Evolutionary conservation across 164 flowering plant species (phyloP), one percentile per base, ranked within the genome.

Genomic region (Piper betle): DNA sequence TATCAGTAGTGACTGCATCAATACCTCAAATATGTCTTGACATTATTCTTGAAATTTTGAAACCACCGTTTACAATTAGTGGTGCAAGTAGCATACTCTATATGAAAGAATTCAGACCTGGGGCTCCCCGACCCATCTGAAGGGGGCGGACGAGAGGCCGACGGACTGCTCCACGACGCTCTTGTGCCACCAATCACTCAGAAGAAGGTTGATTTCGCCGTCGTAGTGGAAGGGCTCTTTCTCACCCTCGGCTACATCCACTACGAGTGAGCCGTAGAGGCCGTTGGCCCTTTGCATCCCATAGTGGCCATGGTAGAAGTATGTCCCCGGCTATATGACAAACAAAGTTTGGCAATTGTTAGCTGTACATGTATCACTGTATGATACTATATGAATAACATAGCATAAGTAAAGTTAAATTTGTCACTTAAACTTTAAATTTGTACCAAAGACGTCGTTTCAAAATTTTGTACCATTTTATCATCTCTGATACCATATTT

Each of bases 231-330:
- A 87, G 2, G 93, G 88, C 66, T 87, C 97, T 40, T 69, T 75
- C 62, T 83, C 61, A 13, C 88, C 91, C 16, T 84, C 78, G 8
- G 74, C 86, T 16, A 82, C 78, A 38, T 84, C 91, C 0, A 92
- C 96, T 9, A 84, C 82, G 52, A 92, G 67, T 0, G 91, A 83
- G 0, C 97, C 98, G 41, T 92, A 89, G 58, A 92, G 39, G 2
- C 98, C 97, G 1, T 88, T 96, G 37, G 93, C 79, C 71, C 97
- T 79, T 71, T 92, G 97, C 97, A 92, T 84, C 46, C 98, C 96
- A 41, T 73, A 81, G 69, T 92, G 98, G 40, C 88, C 98, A 69
- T 92, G 98, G 73, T 92, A 92, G 64, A 92, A 87, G 64, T 80
- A 83, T 64, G 98, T 87, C 25, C 98, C 96, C 3, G 87, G 77